Evolutionary conservation across 1,284 basidiomycete species (phyloP).

Genomic region (Boletus semigastroideus): DNA sequence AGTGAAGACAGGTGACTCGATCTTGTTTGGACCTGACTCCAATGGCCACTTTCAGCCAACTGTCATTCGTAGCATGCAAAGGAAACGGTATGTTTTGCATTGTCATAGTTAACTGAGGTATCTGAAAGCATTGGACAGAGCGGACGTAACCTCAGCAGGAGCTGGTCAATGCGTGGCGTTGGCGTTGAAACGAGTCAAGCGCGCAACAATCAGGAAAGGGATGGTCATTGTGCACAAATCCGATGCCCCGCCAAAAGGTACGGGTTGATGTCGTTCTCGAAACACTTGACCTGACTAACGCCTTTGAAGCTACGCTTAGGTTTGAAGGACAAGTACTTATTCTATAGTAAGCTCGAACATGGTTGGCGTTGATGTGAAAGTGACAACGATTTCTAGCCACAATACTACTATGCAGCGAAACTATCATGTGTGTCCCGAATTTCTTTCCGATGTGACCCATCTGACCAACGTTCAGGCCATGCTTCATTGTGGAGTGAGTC

Average conservation of each 20-base stretch:
- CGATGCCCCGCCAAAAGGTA: constrained; percentile 75
- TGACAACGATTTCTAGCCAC: constrained; percentile 55
- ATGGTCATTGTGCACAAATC: constrained; percentile 88
- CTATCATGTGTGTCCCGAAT: constrained; percentile 64
- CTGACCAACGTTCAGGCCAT: constrained; percentile 56
- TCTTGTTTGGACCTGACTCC: constrained; percentile 90
- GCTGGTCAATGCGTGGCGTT: constrained; percentile 96
- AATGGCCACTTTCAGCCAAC: constrained; percentile 88
- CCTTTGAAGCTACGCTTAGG: constrained; percentile 57
- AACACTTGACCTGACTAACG: neutral
- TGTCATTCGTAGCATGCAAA: constrained; percentile 88
- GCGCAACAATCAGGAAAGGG: constrained; percentile 86
- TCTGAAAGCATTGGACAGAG: constrained; percentile 43
- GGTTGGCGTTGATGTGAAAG: neutral
- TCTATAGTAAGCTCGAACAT: constrained; percentile 57
- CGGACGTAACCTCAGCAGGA: constrained; percentile 80
- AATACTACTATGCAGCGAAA: constrained; percentile 90
- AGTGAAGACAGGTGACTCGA: constrained; percentile 78
- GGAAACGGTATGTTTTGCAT: constrained; percentile 65
- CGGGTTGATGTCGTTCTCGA: neutral
- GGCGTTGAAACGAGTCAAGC: constrained; percentile 87
- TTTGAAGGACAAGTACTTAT: constrained; percentile 88
- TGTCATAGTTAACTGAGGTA: neutral
- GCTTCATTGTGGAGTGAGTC: constrained; percentile 78
- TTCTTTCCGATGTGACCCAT: neutral